Evolutionary conservation across 1,284 basidiomycete species (phyloP), one percentile per base, ranked within the genome.

Genomic region (Rhodotorula glutinis): DNA sequence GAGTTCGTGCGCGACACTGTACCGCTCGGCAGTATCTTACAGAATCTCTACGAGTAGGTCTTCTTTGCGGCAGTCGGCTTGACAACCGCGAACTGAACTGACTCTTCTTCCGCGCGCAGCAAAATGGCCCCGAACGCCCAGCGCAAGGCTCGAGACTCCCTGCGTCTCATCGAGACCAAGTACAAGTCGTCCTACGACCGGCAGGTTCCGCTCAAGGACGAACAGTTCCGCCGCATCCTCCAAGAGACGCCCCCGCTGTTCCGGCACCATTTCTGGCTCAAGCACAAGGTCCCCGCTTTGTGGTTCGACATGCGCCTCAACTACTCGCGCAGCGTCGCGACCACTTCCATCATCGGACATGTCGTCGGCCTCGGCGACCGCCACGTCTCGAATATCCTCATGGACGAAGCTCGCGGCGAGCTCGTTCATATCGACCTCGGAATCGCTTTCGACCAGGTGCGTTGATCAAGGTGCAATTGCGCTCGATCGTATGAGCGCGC

Each of bases 391-490:
- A 98, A 98, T 78, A 96, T 98, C 73, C 82, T 98, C 53, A 82
- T 98, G 64, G 93, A 98, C 78, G 86, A 86, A 65, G 79, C 79
- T 44, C 88, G 85, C 17, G 95, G 95, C 29, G 92, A 98, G 78
- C 83, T 95, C 43, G 85, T 94, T 8, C 91, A 97, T 77, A 98
- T 98, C 62, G 95, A 98, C 79, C 84, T 98, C 41, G 95, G 95
- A 3, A 91, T 98, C 63, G 92, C 93, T 0, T 98, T 98, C 78
- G 96, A 97, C 73, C 91, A 92, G 82, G 91, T 90, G 66, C 75
- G 83, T 29, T 74, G 7, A 4, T 17, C 7, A 2, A 27, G 4
- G 43, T 57, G 53, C 9, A 44, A 30, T 27, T 60, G 4, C 41
- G 33, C 17, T 23, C 38, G 19, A 16, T 29, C 19, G 44, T 47